Evolutionary conservation across 139 green algal species (phyloP).

Genomic region (Chlamydomonas incerta): DNA sequence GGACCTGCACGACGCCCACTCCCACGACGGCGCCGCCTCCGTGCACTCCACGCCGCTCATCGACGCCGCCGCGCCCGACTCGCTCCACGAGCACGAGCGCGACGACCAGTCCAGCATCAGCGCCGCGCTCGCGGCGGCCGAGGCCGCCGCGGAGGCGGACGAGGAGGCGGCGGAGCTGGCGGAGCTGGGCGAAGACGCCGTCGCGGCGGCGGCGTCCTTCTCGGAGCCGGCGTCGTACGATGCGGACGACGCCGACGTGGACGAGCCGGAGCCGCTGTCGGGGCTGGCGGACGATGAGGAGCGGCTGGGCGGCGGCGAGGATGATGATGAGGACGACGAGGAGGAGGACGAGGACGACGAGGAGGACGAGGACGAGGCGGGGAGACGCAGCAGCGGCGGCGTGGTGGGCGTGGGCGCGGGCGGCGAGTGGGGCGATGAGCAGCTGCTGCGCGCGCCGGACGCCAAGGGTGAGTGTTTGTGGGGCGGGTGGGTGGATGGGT

Average conservation of each 20-base stretch:
- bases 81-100: neutral
- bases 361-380: slow-evolving; percentile 18
- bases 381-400: neutral
- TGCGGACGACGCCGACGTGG: slow-evolving; percentile 23
- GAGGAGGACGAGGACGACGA: neutral
- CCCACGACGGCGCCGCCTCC: slow-evolving; percentile 31
- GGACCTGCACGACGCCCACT: slow-evolving; percentile 26
- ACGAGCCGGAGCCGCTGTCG: neutral
- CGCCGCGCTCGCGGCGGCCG: neutral
- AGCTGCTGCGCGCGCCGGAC: neutral
- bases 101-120: neutral
- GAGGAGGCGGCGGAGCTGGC: neutral
- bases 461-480: slow-evolving; percentile 23
- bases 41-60: neutral
- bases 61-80: neutral
- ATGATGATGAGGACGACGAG: neutral
- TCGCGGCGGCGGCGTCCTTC: neutral
- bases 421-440: slow-evolving; percentile 24
- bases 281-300: neutral
- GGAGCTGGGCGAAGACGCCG: neutral
- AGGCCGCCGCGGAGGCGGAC: neutral
- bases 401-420: neutral
- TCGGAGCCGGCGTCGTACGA: slow-evolving; percentile 20
- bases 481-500: no score
- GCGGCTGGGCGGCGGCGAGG: neutral